Evolutionary conservation across 768 basidiomycete genomes (phyloP).

Genomic region (Lactarius akahatsu): DNA sequence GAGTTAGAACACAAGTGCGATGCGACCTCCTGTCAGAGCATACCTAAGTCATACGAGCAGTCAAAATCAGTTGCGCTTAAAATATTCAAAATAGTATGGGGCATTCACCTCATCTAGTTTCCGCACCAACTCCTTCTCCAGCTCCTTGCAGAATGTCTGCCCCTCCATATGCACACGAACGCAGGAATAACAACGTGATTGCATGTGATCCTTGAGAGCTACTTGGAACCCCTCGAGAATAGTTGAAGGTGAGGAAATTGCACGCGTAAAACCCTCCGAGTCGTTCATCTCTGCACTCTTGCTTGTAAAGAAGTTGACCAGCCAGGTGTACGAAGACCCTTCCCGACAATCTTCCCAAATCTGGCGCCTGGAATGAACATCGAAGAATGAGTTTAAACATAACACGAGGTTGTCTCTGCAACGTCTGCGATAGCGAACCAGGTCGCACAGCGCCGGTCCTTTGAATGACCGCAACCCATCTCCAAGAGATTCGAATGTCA

Average conservation of each 20-base stretch:
- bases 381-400: neutral
- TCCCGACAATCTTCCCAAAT: neutral
- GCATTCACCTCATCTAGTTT: conserved; percentile 8
- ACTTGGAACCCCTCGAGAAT: neutral
- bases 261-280: neutral
- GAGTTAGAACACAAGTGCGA: neutral
- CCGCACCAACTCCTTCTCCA: neutral
- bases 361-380: neutral
- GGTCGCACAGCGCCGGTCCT: too few species aligned
- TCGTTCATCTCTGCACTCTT: neutral
- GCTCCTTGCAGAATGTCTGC: neutral
- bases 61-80: neutral
- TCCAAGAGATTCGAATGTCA: too few species aligned
- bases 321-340: neutral
- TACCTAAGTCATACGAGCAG: neutral
- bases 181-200: neutral
- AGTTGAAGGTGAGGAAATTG: neutral
- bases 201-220: neutral
- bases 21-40: neutral
- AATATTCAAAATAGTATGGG: too few species aligned
- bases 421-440: too few species aligned
- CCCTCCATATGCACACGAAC: neutral
- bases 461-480: too few species aligned
- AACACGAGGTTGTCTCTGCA: neutral
- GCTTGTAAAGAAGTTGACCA: neutral